phyloP scores from a whole-genome alignment of 1,284 basidiomycete genomes.

The Ustilago esculenta region DNA sequence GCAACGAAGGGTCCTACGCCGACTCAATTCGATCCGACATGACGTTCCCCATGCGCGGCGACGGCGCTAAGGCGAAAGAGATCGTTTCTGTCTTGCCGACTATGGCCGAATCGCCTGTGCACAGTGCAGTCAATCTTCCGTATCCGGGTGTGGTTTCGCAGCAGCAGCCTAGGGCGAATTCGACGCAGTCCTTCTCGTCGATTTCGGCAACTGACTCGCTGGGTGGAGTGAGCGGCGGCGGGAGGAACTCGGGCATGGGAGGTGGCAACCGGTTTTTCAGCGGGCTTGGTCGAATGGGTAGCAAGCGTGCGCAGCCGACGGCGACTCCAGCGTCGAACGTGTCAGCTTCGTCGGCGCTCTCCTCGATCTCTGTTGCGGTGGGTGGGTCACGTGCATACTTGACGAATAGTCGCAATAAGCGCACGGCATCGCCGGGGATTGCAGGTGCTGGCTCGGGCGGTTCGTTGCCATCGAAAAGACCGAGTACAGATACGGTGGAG shows the following conservation, averaged over 20 bases:
- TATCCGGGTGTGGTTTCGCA: constrained; percentile 46
- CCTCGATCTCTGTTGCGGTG: constrained; percentile 14
- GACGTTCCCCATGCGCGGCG: constrained; percentile 62
- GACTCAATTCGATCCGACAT: constrained; percentile 57
- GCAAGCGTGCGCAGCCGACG: constrained; percentile 24
- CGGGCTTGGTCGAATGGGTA: constrained; percentile 34
- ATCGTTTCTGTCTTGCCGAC: constrained; percentile 42
- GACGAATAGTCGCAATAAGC: constrained; percentile 22
- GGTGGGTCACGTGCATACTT: constrained; percentile 32
- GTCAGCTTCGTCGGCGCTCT: background rate
- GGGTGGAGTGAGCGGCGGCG: background rate
- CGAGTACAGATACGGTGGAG: constrained; percentile 30
- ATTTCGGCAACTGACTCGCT: constrained; percentile 9
- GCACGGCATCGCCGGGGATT: constrained; percentile 8
- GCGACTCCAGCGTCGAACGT: constrained; percentile 3
- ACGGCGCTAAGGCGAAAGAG: constrained; percentile 60
- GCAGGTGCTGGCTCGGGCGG: background rate
- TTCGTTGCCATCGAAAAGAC: constrained; percentile 5
- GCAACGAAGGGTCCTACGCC: constrained; percentile 50
- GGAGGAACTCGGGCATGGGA: constrained; percentile 8
- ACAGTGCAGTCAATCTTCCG: constrained; percentile 39
- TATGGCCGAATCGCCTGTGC: constrained; percentile 42
- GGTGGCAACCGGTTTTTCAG: constrained; percentile 43
- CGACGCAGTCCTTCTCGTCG: constrained; percentile 28
- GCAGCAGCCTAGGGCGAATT: constrained; percentile 20